A percentile compares a stretch with the other conserved stretches of the same genome.
These are phyloP conservation scores for Plantago lanceolata DNA, from an alignment of 305 asterid genomes.

Conservation along the genomic window DNA sequence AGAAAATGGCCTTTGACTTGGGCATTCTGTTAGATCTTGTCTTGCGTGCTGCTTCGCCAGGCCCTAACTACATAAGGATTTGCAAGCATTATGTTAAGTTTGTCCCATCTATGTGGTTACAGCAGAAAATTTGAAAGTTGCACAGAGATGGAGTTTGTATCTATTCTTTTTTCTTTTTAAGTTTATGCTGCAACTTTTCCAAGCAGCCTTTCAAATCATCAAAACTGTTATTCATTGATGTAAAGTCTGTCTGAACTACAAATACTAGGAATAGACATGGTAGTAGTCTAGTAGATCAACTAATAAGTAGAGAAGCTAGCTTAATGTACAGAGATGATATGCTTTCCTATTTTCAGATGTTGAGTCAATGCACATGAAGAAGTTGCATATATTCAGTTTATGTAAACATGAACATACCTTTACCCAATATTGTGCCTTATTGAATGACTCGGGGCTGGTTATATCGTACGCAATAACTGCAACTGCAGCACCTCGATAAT, in stretches of 20 bases:
- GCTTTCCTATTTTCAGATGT: neutral
- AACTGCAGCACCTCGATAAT: constrained; percentile 97
- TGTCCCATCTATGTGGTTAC: too few species aligned
- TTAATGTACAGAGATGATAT: neutral
- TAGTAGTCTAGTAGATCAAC: neutral
- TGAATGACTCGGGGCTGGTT: constrained; percentile 69
- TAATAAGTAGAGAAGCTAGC: constrained; percentile 1
- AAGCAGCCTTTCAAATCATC: neutral
- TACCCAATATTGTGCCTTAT: constrained; percentile 85
- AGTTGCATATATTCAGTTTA: neutral
- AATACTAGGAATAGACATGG: neutral
- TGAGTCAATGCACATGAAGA: neutral
- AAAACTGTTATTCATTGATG: neutral
- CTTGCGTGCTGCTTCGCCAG: too few species aligned
- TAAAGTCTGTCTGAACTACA: neutral
- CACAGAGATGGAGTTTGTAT: neutral
- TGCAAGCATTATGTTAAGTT: too few species aligned
- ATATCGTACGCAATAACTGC: constrained; percentile 82
- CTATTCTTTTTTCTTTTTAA: too few species aligned
- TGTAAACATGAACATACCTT: constrained; percentile 49
- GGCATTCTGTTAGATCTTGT: too few species aligned
- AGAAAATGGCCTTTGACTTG: too few species aligned
- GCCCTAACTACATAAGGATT: too few species aligned
- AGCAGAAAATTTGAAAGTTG: too few species aligned
- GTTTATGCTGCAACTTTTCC: neutral